Evolutionary conservation across 805 yeast species (phyloP).

Genomic region (Teunomyces gatunensis): DNA sequence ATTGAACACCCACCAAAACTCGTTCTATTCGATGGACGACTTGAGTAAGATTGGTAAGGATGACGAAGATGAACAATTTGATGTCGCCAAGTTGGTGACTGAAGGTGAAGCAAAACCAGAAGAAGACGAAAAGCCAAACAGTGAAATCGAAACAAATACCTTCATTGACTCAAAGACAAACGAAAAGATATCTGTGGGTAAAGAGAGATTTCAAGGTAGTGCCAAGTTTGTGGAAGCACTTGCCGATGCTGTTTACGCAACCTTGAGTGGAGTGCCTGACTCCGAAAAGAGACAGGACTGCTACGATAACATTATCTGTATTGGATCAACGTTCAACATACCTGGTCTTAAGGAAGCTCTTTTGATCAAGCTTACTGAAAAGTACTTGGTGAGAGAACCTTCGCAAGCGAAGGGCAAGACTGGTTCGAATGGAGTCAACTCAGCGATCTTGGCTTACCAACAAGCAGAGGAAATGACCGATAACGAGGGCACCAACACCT

Average conservation of each 20-base stretch:
- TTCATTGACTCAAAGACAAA: conserved; percentile 62
- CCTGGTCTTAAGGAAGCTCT: conserved; percentile 75
- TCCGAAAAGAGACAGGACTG: conserved; percentile 72
- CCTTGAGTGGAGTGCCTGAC: conserved; percentile 60
- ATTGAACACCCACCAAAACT: conserved; percentile 62
- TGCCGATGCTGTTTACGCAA: conserved; percentile 50
- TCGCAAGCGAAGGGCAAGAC: conserved; percentile 24
- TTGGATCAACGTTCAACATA: conserved; percentile 75
- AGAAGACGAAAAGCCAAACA: conserved; percentile 49
- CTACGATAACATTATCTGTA: conserved; percentile 77
- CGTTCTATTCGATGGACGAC: conserved; percentile 61
- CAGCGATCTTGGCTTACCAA: conserved; percentile 43
- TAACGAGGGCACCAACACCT: conserved; percentile 24
- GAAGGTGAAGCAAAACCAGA: conserved; percentile 53
- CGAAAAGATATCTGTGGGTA: conserved; percentile 67
- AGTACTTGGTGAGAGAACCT: conserved; percentile 47
- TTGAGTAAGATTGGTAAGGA: conserved; percentile 22
- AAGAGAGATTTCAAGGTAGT: conserved; percentile 83
- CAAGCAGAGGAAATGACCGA: conserved; percentile 36
- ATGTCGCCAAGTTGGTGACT: conserved; percentile 86
- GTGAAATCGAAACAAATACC: conserved; percentile 68
- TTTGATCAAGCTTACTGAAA: conserved; percentile 53
- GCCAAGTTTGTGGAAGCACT: conserved; percentile 55
- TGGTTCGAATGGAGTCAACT: conserved; percentile 26
- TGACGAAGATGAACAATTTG: conserved; percentile 64